A percentile compares a stretch with the other conserved stretches of the same genome.
Evolutionary conservation across 257 asterid species (phyloP).

Genomic region (Parsonsia alboflavescens): DNA sequence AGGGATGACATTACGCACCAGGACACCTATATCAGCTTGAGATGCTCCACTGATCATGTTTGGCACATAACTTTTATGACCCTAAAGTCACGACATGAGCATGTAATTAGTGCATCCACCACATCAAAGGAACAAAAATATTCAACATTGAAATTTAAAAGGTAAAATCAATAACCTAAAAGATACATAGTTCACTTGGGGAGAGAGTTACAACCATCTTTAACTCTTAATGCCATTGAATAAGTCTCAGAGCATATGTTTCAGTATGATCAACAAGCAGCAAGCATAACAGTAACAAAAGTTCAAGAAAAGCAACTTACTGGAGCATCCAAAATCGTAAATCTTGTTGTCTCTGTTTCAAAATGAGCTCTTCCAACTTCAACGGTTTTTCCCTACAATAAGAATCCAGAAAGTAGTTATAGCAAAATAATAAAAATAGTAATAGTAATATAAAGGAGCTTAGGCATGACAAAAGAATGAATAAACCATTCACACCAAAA

Average conservation of each 20-base stretch:
- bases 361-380: constrained; percentile 99
- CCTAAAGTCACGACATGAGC: constrained; percentile 29
- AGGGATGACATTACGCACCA: constrained; percentile 38
- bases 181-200: background rate
- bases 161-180: background rate
- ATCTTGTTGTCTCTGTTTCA: constrained; percentile 90
- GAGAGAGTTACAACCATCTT: background rate
- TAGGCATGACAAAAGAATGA: background rate
- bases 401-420: background rate
- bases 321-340: constrained; percentile 98
- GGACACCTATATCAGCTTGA: constrained; percentile 95
- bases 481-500: background rate
- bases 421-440: background rate
- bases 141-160: background rate
- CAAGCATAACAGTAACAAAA: background rate
- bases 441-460: background rate
- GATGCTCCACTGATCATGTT: constrained; percentile 99
- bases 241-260: background rate
- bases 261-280: background rate
- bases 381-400: constrained; percentile 79
- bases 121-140: background rate
- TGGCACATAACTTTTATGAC: constrained; percentile 96
- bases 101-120: background rate
- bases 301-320: constrained; percentile 30
- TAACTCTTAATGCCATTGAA: background rate